Evolutionary conservation across 1,284 basidiomycete genomes (phyloP).

Genomic region (Cutaneotrichosporon cyanovorans): DNA sequence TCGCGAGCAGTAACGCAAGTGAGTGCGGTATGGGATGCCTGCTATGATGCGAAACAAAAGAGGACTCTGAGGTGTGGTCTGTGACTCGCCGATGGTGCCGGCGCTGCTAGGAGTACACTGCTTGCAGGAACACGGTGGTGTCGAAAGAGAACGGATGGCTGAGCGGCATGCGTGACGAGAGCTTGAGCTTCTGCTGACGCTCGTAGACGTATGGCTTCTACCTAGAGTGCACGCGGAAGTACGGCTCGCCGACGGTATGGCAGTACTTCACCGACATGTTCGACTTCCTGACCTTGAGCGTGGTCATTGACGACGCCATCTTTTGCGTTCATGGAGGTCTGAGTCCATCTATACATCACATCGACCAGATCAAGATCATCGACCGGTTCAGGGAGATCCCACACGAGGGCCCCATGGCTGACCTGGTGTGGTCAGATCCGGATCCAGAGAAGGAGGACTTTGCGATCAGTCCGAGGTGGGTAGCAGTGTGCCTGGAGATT

Average conservation of each 20-base stretch:
- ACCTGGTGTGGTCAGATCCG: conserved; percentile 99
- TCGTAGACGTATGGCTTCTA: conserved; percentile 96
- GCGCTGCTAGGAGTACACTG: conserved; percentile 14
- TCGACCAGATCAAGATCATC: conserved; percentile 99
- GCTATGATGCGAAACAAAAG: conserved; percentile 32
- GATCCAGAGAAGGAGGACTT: conserved; percentile 99
- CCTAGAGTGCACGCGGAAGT: conserved; percentile 95
- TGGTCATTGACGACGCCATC: conserved; percentile 98
- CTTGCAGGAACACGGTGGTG: conserved; percentile 17
- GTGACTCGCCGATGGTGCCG: conserved; percentile 6
- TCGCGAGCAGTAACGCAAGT: conserved; percentile 97
- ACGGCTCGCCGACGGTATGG: conserved; percentile 94
- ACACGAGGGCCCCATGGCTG: conserved; percentile 99
- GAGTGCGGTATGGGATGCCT: conserved; percentile 27
- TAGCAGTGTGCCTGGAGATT: not conserved
- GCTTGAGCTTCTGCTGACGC: conserved; percentile 4
- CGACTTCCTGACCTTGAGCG: conserved; percentile 93
- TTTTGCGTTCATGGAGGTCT: conserved; percentile 99
- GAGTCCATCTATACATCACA: conserved; percentile 95
- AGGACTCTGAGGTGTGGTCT: conserved; percentile 33
- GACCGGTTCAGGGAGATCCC: conserved; percentile 99
- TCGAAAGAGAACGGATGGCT: conserved; percentile 44
- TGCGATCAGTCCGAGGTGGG: conserved; percentile 90
- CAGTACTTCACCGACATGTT: conserved; percentile 99
- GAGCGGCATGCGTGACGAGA: conserved; percentile 16